phyloP scores from a whole-genome alignment of 768 basidiomycete species.

The Russula lepida region DNA sequence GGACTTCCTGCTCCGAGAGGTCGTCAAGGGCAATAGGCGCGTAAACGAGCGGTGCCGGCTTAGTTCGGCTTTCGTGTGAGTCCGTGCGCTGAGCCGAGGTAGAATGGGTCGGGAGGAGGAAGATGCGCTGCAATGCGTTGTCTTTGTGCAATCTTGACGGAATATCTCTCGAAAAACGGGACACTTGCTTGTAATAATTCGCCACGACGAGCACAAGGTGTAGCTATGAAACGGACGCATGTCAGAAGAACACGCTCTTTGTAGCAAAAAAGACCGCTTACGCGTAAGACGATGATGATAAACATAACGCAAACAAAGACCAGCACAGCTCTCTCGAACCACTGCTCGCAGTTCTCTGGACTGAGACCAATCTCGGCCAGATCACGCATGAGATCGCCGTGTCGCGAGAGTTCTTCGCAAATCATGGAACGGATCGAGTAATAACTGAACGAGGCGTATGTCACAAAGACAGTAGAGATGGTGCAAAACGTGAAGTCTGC shows the following conservation, averaged over 20 bases:
- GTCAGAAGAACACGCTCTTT: neutral
- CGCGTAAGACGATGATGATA: slow-evolving; percentile 56
- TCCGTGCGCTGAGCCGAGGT: slow-evolving; percentile 24
- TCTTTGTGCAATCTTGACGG: slow-evolving; percentile 19
- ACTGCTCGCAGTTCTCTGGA: slow-evolving; percentile 73
- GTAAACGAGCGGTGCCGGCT: slow-evolving; percentile 40
- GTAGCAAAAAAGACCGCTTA: slow-evolving; percentile 37
- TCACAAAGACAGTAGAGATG: slow-evolving; percentile 45
- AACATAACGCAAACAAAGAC: slow-evolving; percentile 50
- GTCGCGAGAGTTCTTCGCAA: slow-evolving; percentile 68
- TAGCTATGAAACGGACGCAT: slow-evolving; percentile 35
- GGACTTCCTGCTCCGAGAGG: slow-evolving; percentile 45
- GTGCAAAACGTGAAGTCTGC: slow-evolving; percentile 69
- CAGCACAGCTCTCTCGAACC: slow-evolving; percentile 61
- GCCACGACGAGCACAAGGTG: slow-evolving; percentile 71
- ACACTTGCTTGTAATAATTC: slow-evolving; percentile 51
- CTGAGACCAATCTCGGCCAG: slow-evolving; percentile 64
- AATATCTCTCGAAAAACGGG: slow-evolving; percentile 32
- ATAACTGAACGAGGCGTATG: slow-evolving; percentile 50
- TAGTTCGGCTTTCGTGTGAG: neutral
- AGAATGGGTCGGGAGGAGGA: slow-evolving; percentile 43
- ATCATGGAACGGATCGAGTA: slow-evolving; percentile 46
- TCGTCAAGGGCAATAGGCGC: slow-evolving; percentile 56
- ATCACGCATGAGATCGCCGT: slow-evolving; percentile 66
- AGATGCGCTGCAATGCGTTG: slow-evolving; percentile 48